Conservation (phyloP, 768 basidiomycete genomes). For the Pluteus cervinus region DNA sequence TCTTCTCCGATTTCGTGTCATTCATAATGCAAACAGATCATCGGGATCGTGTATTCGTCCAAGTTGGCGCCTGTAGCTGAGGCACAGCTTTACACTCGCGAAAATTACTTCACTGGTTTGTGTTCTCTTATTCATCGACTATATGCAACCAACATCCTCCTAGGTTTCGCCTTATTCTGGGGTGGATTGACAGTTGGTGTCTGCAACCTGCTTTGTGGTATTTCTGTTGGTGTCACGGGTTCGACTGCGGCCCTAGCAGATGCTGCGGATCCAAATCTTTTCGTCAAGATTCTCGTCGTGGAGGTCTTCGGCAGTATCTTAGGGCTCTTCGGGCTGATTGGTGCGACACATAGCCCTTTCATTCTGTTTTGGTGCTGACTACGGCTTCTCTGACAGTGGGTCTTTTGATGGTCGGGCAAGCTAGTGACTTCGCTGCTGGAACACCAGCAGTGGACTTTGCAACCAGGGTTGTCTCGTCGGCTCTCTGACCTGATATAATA, state of each 20-base stretch:
- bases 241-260: constrained; percentile 94
- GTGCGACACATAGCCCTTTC: constrained; percentile 37
- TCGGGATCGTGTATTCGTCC: constrained; percentile 92
- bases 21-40: constrained; percentile 50
- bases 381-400: constrained; percentile 48
- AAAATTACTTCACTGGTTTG: constrained; percentile 90
- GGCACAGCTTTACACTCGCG: constrained; percentile 66
- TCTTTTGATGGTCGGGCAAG: constrained; percentile 67
- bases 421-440: constrained; percentile 50
- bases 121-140: not conserved
- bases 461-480: no score
- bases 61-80: constrained; percentile 65
- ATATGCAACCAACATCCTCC: not conserved
- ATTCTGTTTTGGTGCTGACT: constrained; percentile 1
- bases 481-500: no score
- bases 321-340: constrained; percentile 90
- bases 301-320: constrained; percentile 92
- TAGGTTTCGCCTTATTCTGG: constrained; percentile 94
- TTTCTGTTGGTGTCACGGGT: constrained; percentile 92
- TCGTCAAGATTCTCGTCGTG: constrained; percentile 95
- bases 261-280: constrained; percentile 89
- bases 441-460: constrained; percentile 21
- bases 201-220: constrained; percentile 92
- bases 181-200: constrained; percentile 91
- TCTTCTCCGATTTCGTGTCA: not conserved